Evolutionary conservation across 108 stramenopile species (phyloP), one percentile per base, ranked within the genome.

Genomic region (Cylindrotheca fusiformis): DNA sequence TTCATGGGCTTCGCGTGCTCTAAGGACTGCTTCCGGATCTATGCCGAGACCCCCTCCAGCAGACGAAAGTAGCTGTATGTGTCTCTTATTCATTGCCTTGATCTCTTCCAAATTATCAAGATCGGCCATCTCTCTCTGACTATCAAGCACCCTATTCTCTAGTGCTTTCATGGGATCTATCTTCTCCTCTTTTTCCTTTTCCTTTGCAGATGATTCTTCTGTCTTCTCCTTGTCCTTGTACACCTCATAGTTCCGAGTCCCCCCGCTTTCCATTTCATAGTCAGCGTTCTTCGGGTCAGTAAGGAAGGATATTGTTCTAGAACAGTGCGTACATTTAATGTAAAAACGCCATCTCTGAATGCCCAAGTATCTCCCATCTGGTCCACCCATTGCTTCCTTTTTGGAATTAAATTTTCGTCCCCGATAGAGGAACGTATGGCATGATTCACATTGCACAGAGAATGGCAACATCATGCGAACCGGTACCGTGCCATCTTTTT

Each of bases 391-490:
- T 59, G 82, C 66, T 62, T 99, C 98, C 67, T 96, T 97, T 47
- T 91, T 87, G 48, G 82, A 87, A 67, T 99, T 99, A 83, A 99
- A 99, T 70, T 99, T 99, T 2, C 95, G 87, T 5, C 98, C 87
- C 5, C 94, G 91, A 71, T 97, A 97, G 74, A 98, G 80, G 71
- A 96, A 97, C 23, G 94, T 87, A 25, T 83, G 78, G 66, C 98
- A 98, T 18, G 86, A 95, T 26, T 74, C 72, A 64, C 98, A 99
- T 67, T 97, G 95, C 41, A 99, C 71, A 20, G 80, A 78, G 84
- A 97, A 97, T 55, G 98, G 98, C 41, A 99, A 74, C 98, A 97
- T 98, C 96, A 98, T 98, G 26, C 97, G 96, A 12, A 96, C 91
- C 36, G 91, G 81, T 54, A 96, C 90, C 6, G 87, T 75, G 3